Evolutionary conservation across 2,329 filamentous ascomycete genomes (phyloP).

Genomic region (Paecilomyces variotii): DNA sequence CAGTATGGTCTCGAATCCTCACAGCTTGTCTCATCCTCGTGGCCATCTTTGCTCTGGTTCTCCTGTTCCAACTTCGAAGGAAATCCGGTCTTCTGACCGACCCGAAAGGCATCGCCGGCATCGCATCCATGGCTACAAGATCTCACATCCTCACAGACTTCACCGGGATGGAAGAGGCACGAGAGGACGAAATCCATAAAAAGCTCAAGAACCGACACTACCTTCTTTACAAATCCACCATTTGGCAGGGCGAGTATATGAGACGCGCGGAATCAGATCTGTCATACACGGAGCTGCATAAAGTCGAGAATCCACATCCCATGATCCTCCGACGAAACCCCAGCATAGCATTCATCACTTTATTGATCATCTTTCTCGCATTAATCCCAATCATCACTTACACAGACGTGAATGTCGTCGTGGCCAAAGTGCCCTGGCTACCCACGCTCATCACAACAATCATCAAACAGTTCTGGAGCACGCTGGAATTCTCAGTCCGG

Average conservation of each 20-base stretch:
- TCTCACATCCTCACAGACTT: constrained; percentile 44
- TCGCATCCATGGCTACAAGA: constrained; percentile 43
- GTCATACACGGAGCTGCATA: constrained; percentile 17
- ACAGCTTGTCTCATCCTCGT: constrained; percentile 33
- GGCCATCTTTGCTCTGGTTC: constrained; percentile 32
- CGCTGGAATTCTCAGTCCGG: constrained; percentile 40
- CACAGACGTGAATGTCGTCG: constrained; percentile 27
- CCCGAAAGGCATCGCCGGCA: constrained; percentile 43
- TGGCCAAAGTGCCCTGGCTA: constrained; percentile 36
- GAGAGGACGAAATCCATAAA: constrained; percentile 38
- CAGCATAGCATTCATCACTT: constrained; percentile 34
- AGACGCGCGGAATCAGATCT: constrained; percentile 22
- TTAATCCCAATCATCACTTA: constrained; percentile 38
- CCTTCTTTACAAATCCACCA: constrained; percentile 42
- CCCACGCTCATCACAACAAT: constrained; percentile 38
- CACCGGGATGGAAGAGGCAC: constrained; percentile 37
- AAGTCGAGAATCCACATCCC: constrained; percentile 33
- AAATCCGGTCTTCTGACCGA: constrained; percentile 42
- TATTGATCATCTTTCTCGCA: constrained; percentile 30
- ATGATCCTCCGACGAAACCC: constrained; percentile 35
- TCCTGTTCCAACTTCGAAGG: constrained; percentile 39
- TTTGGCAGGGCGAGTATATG: constrained; percentile 45
- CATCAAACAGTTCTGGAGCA: constrained; percentile 41
- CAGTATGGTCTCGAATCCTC: constrained; percentile 38
- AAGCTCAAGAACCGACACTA: constrained; percentile 39